phyloP scores from a whole-genome alignment of 129 eudicot species.

The Dittrichia graveolens region DNA sequence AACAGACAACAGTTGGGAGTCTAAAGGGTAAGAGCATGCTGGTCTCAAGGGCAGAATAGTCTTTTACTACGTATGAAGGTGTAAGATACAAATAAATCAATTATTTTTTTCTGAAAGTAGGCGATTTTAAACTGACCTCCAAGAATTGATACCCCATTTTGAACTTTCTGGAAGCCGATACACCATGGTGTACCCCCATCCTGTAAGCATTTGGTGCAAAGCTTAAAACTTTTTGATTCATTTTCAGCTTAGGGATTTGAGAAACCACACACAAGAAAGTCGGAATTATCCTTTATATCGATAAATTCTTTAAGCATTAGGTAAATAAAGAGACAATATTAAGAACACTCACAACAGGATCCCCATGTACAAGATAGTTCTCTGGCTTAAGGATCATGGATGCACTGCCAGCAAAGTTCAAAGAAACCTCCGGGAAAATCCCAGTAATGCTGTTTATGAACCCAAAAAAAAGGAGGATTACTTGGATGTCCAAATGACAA shows the following conservation, averaged over 20 bases:
- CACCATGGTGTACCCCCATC: constrained; percentile 95
- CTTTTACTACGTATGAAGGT: neutral
- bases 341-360: constrained; percentile 64
- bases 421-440: constrained; percentile 70
- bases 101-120: neutral
- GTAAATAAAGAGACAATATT: neutral
- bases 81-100: neutral
- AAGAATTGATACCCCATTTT: constrained; percentile 70
- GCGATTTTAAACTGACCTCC: constrained; percentile 67
- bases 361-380: constrained; percentile 76
- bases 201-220: constrained; percentile 44
- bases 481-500: constrained; percentile 25
- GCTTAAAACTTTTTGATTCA: neutral
- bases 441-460: constrained; percentile 54
- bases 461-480: neutral
- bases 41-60: constrained; percentile 13
- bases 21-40: neutral
- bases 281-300: too few species aligned
- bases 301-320: too few species aligned
- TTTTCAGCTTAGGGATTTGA: neutral
- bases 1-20: neutral
- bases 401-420: constrained; percentile 96
- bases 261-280: neutral
- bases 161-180: constrained; percentile 80
- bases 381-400: constrained; percentile 72